phyloP scores from a whole-genome alignment of 2,329 filamentous ascomycete genomes.

The Bimuria novae-zelandiae region DNA sequence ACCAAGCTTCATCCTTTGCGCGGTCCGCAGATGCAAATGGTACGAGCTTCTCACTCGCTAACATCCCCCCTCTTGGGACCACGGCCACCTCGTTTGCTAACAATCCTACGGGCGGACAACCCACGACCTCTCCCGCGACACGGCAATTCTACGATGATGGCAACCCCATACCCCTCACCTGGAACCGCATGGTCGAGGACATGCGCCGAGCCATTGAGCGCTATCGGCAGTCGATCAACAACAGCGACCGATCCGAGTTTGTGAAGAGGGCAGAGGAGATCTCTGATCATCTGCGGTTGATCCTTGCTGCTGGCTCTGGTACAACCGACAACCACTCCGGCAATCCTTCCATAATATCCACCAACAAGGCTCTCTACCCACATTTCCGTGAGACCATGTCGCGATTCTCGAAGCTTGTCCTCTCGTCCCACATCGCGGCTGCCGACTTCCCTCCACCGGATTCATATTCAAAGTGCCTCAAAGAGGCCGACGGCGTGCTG shows the following conservation, averaged over 20 bases:
- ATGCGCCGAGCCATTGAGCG: conserved; percentile 90
- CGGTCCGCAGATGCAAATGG: conserved; percentile 52
- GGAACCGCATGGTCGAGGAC: conserved; percentile 87
- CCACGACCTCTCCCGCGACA: conserved; percentile 61
- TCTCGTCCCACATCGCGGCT: conserved; percentile 96
- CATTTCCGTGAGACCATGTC: conserved; percentile 99
- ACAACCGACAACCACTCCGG: conserved; percentile 99
- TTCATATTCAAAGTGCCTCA: conserved; percentile 90
- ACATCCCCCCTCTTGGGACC: conserved; percentile 55
- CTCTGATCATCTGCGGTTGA: conserved; percentile 88
- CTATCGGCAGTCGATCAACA: conserved; percentile 87
- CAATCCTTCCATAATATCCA: conserved; percentile 98
- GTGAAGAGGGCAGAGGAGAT: conserved; percentile 96
- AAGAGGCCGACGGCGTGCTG: conserved; percentile 95
- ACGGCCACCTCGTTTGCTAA: conserved; percentile 61
- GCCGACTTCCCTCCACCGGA: conserved; percentile 95
- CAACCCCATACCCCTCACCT: conserved; percentile 78
- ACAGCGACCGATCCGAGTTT: conserved; percentile 83
- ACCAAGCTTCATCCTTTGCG: conserved; percentile 65
- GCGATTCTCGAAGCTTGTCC: conserved; percentile 97
- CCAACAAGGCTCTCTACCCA: conserved; percentile 94
- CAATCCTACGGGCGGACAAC: conserved; percentile 50
- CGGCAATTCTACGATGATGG: conserved; percentile 90
- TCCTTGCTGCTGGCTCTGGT: conserved; percentile 93
- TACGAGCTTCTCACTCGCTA: conserved; percentile 52